These are phyloP conservation scores for Fomitopsis serialis DNA, from an alignment of 768 basidiomycete genomes.

Conservation along the genomic window DNA sequence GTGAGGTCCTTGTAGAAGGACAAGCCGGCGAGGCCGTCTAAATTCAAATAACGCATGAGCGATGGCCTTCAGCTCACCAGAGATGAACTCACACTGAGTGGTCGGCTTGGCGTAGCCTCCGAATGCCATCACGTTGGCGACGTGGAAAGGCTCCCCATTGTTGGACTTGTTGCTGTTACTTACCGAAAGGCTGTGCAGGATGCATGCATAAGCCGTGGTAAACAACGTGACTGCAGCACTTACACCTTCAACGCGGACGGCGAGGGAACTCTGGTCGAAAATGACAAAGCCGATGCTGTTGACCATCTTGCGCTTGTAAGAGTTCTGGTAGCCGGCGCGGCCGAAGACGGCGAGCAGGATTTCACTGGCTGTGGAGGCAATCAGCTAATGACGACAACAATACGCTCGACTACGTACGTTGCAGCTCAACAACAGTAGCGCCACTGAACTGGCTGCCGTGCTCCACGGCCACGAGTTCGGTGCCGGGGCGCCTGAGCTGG, in stretches of 20 bases:
- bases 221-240: not conserved
- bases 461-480: not conserved
- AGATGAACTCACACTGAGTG: not conserved
- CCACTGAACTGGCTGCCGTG: not conserved
- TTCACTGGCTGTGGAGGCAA: not conserved
- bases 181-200: not conserved
- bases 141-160: not conserved
- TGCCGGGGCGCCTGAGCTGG: not conserved
- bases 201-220: not conserved
- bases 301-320: constrained; percentile 5
- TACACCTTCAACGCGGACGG: not conserved
- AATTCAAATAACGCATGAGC: not conserved
- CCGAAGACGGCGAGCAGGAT: constrained; percentile 2
- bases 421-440: not conserved
- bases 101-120: not conserved
- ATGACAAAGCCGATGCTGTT: constrained; percentile 6
- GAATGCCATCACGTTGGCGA: not conserved
- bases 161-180: not conserved
- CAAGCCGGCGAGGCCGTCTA: not conserved
- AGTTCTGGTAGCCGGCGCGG: constrained; percentile 4
- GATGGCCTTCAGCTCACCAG: not conserved
- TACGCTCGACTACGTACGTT: not conserved
- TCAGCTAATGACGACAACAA: not conserved
- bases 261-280: not conserved
- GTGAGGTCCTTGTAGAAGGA: constrained; percentile 1